Evolutionary conservation across 1,284 basidiomycete species (phyloP), one percentile per base, ranked within the genome.

Genomic region (Apiotrichum sp.): DNA sequence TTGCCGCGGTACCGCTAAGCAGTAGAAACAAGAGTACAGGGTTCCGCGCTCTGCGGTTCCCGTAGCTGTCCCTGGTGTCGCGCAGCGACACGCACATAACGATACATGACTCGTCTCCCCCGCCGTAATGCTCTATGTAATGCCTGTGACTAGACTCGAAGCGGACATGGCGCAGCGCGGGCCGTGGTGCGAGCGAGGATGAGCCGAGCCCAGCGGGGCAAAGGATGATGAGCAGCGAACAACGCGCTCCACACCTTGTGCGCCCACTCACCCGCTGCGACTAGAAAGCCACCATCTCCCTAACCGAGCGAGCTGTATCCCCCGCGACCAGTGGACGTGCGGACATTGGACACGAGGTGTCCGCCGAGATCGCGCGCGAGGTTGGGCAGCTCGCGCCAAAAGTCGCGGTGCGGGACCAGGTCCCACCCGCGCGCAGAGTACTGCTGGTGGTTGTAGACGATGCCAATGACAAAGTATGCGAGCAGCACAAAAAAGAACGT

Each of bases 401-500:
- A 78, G 56, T 76, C 73, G 39, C 73, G 70, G 59, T 78, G 75
- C 1, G 76, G 76, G 9, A 78, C 56, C 3, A 76, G 69, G 48
- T 78, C 76, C 68, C 71, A 70, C 3, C 76, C 76, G 57, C 63
- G 65, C 3, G 76, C 75, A 38, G 67, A 70, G 62, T 78, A 78
- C 50, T 73, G 72, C 47, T 76, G 73, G 55, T 75, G 74, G 49
- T 78, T 78, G 64, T 78, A 76, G 55, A 71, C 70, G 43, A 72
- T 72, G 32, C 76, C 76, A 34, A 75, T 64, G n/a, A 60, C 69
- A 55, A 75, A 75, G 54, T 74, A 76, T 0, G 63, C 56, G 4
- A 72, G 44, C 14, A 75, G 58, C 2, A 59, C 69, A 11, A 71
- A 45, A 2, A 33, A 50, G 6, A 22, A 43, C 41, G 38, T 50